Evolutionary conservation across 192 early-diverging fungal genomes (phyloP).

Genomic region (Funneliformis mosseae): DNA sequence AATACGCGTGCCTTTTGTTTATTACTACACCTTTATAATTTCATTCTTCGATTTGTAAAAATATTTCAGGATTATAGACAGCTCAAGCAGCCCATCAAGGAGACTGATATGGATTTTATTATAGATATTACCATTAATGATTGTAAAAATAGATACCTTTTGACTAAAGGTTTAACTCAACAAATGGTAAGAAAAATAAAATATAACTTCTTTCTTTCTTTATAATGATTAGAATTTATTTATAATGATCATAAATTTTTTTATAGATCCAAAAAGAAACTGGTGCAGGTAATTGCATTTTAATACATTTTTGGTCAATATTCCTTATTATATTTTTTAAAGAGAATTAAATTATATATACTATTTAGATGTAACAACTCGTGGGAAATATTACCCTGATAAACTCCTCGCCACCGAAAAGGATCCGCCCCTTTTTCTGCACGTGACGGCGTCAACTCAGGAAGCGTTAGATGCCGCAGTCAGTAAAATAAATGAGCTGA

Average conservation of each 20-base stretch:
- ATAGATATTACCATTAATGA: conserved; percentile 81
- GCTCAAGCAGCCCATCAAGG: conserved; percentile 27
- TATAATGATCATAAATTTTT: background rate
- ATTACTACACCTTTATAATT: background rate
- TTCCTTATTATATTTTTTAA: background rate
- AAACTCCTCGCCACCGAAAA: conserved; percentile 68
- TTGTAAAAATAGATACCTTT: conserved; percentile 73
- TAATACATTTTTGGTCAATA: background rate
- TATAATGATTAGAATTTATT: background rate
- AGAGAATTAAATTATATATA: background rate
- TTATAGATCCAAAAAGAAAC: conserved; percentile 72
- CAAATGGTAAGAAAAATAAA: conserved; percentile 40
- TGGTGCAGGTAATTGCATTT: conserved; percentile 56
- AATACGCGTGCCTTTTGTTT: background rate
- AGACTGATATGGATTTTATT: conserved; percentile 53
- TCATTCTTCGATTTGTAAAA: background rate
- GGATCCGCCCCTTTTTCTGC: conserved; percentile 80
- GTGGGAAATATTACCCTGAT: conserved; percentile 82
- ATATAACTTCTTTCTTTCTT: background rate
- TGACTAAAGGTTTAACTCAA: conserved; percentile 81
- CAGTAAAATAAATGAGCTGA: conserved; percentile 72
- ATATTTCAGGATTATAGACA: conserved; percentile 3
- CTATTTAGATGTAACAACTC: conserved; percentile 69
- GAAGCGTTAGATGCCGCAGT: conserved; percentile 74
- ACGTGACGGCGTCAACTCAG: conserved; percentile 68